A percentile compares a stretch with the other conserved stretches of the same genome.
Evolutionary conservation across 2,329 filamentous ascomycete species (phyloP).

Genomic region (Dactylellina cionopaga): DNA sequence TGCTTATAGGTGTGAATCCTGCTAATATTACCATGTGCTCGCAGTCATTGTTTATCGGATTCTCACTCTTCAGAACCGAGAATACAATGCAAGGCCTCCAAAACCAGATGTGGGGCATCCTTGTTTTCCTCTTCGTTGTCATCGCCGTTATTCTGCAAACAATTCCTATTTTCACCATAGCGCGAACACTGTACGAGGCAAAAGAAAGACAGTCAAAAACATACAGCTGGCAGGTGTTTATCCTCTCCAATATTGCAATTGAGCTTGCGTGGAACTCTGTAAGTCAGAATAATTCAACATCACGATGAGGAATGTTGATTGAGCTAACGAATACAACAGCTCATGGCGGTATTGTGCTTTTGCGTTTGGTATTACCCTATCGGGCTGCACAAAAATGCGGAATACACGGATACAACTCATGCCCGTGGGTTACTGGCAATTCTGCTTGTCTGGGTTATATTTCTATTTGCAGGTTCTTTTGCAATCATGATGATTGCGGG

Average conservation of each 20-base stretch:
- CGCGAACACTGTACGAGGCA: constrained; percentile 83
- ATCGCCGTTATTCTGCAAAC: constrained; percentile 80
- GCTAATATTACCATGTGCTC: background rate
- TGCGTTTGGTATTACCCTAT: constrained; percentile 87
- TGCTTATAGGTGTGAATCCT: constrained; percentile 4
- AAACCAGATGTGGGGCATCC: constrained; percentile 86
- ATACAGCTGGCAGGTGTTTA: constrained; percentile 86
- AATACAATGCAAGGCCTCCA: constrained; percentile 80
- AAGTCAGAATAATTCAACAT: background rate
- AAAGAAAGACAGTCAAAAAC: constrained; percentile 85
- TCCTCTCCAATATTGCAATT: constrained; percentile 81
- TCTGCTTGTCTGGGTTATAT: constrained; percentile 77
- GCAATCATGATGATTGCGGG: constrained; percentile 79
- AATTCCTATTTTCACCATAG: constrained; percentile 85
- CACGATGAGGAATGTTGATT: no score
- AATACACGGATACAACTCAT: constrained; percentile 68
- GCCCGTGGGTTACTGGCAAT: constrained; percentile 82
- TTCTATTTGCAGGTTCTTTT: constrained; percentile 83
- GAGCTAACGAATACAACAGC: no score
- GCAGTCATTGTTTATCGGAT: constrained; percentile 78
- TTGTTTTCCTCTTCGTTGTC: constrained; percentile 84
- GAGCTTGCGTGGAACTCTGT: constrained; percentile 73
- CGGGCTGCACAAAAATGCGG: constrained; percentile 77
- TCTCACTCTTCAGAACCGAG: constrained; percentile 78
- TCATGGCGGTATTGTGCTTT: constrained; percentile 82